Base-by-base conservation (phyloP, 352 stramenopile species). In the Phytophthora melonis region DNA sequence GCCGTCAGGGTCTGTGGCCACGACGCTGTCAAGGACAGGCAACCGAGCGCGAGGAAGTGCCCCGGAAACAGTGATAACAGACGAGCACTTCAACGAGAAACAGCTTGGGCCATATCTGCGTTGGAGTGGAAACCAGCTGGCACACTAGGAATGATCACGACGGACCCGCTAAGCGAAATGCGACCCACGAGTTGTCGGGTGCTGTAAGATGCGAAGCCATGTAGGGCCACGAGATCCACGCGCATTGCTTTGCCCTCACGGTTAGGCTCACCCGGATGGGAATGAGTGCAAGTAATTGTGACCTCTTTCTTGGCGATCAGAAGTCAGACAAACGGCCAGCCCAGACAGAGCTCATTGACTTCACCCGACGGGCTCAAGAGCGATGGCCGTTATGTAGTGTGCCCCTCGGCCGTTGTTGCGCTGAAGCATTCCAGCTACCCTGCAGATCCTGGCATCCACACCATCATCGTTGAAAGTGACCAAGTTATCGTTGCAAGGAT, bases 271-370 rank as follows among this genome's bases (percentile, higher is more conserved):
- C 68, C n/a, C n/a, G 4, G 41, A 63, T 39, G n/a, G 14, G 69
- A 72, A 55, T 69, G 52, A 60, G 55, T 19, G 52, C 66, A 57
- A 45, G 49, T 54, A 73, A 68, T 63, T 58, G 39, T 53, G 41
- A 5, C 43, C 30, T 10, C 30, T 55, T 71, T 10, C 30, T 55
- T 71, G 27, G 3, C 39, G 43, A 30, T 49, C 54, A 65, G 25
- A 50, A 49, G 23, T 34, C 11, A 47, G 10, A 52, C 18, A n/a
- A 34, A 57, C 19, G 50, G 23, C 34, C 19, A 18, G 1, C n/a
- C 36, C 14, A 45, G 36, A 25, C 23, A 25, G 23, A 25, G 1
- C 23, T 25, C 11, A n/a, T n/a, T 52, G 53, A 41, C 53, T 14
- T 10, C 3, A 10, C 7, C 39, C 14, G 57, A 25, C 23, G 23